Base-by-base conservation (phyloP, 2,329 filamentous ascomycete species). In the Ustulina deusta region DNA sequence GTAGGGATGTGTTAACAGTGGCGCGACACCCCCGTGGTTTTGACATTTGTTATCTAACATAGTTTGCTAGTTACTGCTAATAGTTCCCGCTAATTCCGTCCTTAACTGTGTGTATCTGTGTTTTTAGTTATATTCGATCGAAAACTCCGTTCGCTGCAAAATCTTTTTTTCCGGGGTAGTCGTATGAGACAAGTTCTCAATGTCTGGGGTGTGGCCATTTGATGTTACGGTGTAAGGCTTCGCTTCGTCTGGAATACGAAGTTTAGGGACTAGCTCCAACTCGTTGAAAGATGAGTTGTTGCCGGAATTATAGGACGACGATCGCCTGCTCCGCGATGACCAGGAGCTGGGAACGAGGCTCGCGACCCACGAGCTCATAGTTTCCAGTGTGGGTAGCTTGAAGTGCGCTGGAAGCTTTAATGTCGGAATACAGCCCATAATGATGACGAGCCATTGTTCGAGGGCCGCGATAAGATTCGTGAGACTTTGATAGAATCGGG, bases 401-500 rank as follows among this genome's bases (percentile, higher is more conserved):
- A 54, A 54, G 51, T 54, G 51, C 20, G 51, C 51, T 17, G 51
- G 54, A n/a, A 56, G 34, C 6, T 48, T 22, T 13, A 61, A 6
- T 3, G 56, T 40, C 20, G 65, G 65, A 11, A 60, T 27, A 22
- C 55, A 68, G 2, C 61, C 54, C 22, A 68, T 56, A 6, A 68
- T 68, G 25, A 68, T 68, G 32, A 68, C 65, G 0, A 63, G 36
- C 5, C 17, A 22, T 10, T 68, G 60, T 27, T 68, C 65, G 1
- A 64, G 13, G 17, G 13, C 7, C 13, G 55, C 20, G 2, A 54
- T 11, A 2, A 62, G 22, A 15, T 44, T 17, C 4, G n/a, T n/a
- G 1, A 54, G 7, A 17, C 17, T 51, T 10, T 44, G 13, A 5
- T 32, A 46, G 22, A 29, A 36, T 29, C 13, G 20, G 15, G 22